Base-by-base conservation (phyloP, 768 basidiomycete species). In the Russula lepida region DNA sequence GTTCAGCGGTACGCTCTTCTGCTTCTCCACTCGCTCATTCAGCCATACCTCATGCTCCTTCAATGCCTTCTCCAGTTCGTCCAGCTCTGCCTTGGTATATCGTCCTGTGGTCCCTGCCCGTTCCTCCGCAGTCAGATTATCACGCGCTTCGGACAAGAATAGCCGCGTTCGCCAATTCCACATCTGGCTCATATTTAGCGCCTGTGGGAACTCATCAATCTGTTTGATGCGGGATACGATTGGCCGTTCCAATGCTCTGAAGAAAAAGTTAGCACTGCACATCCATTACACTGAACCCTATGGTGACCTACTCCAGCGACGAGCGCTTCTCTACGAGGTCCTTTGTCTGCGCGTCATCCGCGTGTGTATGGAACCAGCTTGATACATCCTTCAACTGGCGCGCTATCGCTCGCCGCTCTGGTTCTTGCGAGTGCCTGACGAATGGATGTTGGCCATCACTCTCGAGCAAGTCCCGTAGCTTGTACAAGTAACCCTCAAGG, bases 401-500 rank as follows among this genome's bases (percentile, higher is more conserved):
- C 2, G 76, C 72, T 59, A 98, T 80, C n/a, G 75, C 76, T 60
- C 79, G 74, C 50, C 92, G 77, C 72, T 99, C 97, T 6, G 71
- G 69, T 9, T 77, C 74, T 64, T 86, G 86, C 5, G 93, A 95
- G 71, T 88, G 95, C 69, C 89, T 87, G 72, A 84, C 84, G 75
- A 98, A 90, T 2, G 92, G 89, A 7, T 86, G 83, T 8, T 84
- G 80, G 5, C 74, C 67, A 66, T 82, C 81, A 41, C 88, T 84
- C 32, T 82, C 79, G 32, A 98, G 76, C 11, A 95, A 78, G 69
- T 93, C 93, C 23, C 91, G 85, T 35, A 97, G 74, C 62, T 86
- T 82, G 76, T 99, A 99, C n/a, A 98, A 74, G 70, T 97, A 97
- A 33, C 87, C 84, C 73, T 99, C 97, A 54, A 99, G 83, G 27